Evolutionary conservation across 1,139 yeast genomes (phyloP), one percentile per base, ranked within the genome.

Genomic region (Suhomyces anneliseae): DNA sequence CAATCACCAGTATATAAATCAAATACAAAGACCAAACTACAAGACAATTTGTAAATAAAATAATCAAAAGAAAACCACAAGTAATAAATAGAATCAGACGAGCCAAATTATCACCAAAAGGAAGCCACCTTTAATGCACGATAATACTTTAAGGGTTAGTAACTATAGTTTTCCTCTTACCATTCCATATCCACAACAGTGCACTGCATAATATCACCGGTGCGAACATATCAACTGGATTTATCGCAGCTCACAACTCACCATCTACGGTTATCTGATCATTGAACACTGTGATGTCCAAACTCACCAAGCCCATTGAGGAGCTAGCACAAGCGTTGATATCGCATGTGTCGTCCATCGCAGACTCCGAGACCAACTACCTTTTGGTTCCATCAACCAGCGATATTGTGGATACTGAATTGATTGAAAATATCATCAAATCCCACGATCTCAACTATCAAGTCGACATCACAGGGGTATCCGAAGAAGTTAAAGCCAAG

Each of bases 401-500:
- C 7, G n/a, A 11, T 5, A 29, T 29, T 9, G n/a, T 29, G 32
- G 32, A 9, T 9, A 29, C 7, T 9, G n/a, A 29, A 11, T 4
- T 29, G 32, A 29, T 29, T 29, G 32, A 29, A 29, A 29, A 29
- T 29, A 11, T 29, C 32, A 29, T 29, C 32, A 11, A 29, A 4
- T 9, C 32, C 9, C 44, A 34, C 12, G n/a, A 41, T 2, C 37
- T 50, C n/a, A 45, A 50, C 36, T 52, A 49, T 41, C 41, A 45
- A 34, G 37, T 51, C 19, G 42, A 40, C 33, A 12, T 27, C 19
- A 42, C 29, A 1, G 45, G 43, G 12, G 24, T 39, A 1, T 44
- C 50, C 15, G 53, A 50, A 29, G 56, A 52, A 6, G 44, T 36
- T 8, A 29, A 31, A 12, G 36, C 38, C 4, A 60, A 59, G 14